Evolutionary conservation across 2,329 filamentous ascomycete species (phyloP), one percentile per base, ranked within the genome.

Genomic region (Fusarium pseudonygamai): DNA sequence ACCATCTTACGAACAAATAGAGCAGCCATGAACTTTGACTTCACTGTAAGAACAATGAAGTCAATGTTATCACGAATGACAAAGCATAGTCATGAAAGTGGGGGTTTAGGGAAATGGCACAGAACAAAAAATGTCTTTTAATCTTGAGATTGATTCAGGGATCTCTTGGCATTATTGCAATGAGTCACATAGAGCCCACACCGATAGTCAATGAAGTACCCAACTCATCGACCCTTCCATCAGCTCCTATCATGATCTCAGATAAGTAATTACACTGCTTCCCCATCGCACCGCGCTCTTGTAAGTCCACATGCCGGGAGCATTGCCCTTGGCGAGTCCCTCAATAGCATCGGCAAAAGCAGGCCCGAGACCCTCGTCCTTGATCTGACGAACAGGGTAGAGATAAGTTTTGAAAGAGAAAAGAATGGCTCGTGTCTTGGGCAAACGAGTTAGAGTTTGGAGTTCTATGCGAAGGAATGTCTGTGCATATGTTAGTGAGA

Each of bases 361-460:
- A 3, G 34, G 13, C 1, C 72, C 72, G n/a, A 60, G 65, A 1
- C 72, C 72, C 13, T 75, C 64, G 12, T 56, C 58, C 11, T 71
- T 74, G 22, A 75, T 46, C 13, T 73, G 65, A 11, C 50, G 37
- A 3, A 75, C 69, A 7, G 67, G 67, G n/a, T 75, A 75, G 8
- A 74, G 64, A 28, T 75, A 74, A 1, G 72, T 74, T 43, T 74
- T 74, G 50, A 74, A 75, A 4, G 53, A 73, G 50, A 74, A 74
- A 18, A 74, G 65, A 3, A 74, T 40, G 14, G 69, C 69, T 16
- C 34, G 52, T 3, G 72, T 74, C 34, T 71, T 64, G n/a, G 72
- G 69, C 12, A 74, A n/a, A 10, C 72, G 69, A 8, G 56, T 75
- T 1, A 74, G 36, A 6, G 65, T 73, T 32, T 74, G 72, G 3